A percentile compares a stretch with the other conserved stretches of the same genome.
These are phyloP conservation scores for Brachypodium distachyon DNA, from an alignment of 202 grass and related monocot genomes.

Conservation along the genomic window DNA sequence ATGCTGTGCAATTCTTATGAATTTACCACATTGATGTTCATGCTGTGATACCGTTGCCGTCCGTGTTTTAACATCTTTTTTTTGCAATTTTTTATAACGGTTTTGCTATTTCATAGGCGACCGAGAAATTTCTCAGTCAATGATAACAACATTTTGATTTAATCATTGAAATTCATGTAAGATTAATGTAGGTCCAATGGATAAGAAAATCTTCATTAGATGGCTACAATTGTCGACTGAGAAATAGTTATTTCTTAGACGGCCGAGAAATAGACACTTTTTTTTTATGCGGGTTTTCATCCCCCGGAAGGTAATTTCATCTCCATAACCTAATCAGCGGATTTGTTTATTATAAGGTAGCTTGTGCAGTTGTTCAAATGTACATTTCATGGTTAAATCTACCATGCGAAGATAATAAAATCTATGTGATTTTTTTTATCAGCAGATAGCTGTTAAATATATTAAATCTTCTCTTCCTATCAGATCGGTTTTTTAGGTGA, in stretches of 20 bases:
- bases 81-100: background rate
- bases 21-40: background rate
- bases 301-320: background rate
- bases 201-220: no score
- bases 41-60: background rate
- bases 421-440: conserved; percentile 5
- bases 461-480: no score
- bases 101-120: no score
- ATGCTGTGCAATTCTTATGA: background rate
- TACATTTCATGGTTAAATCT: conserved; percentile 19
- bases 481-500: no score
- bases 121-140: no score
- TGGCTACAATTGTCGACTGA: no score
- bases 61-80: background rate
- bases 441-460: no score
- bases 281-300: background rate
- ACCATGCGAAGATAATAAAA: conserved; percentile 5
- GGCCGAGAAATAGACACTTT: no score
- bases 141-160: no score
- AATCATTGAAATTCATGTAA: no score
- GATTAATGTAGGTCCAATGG: no score
- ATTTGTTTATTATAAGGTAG: background rate
- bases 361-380: background rate
- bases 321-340: background rate
- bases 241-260: no score